A percentile compares a stretch with the other conserved stretches of the same genome.
Evolutionary conservation across 352 stramenopile genomes (phyloP).

Genomic region (Phytophthora syringae): DNA sequence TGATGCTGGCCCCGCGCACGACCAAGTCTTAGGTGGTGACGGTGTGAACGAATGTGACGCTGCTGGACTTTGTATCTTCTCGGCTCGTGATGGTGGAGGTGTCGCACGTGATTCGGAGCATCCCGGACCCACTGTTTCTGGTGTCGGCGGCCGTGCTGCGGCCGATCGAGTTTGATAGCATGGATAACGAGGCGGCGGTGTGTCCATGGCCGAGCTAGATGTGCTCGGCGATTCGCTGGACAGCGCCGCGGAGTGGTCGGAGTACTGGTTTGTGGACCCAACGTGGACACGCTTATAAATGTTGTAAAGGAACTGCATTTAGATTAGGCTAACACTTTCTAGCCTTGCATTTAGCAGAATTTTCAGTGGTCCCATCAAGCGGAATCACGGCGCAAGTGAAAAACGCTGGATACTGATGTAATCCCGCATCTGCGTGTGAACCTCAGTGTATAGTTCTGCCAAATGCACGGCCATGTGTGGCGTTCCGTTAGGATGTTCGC

Average conservation of each 20-base stretch:
- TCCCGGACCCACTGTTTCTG: constrained; percentile 11
- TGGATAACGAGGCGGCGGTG: too few relatives aligned
- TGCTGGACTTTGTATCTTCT: constrained; percentile 24
- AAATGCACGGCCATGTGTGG: neutral
- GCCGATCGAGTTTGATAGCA: constrained; percentile 11
- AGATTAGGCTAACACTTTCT: neutral
- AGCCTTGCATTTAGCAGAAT: neutral
- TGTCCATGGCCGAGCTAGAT: too few relatives aligned
- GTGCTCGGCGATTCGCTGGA: too few relatives aligned
- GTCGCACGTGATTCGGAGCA: too few relatives aligned
- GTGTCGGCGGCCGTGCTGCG: constrained; percentile 5
- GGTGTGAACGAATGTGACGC: constrained; percentile 39
- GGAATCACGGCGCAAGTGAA: neutral
- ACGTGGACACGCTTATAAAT: too few relatives aligned
- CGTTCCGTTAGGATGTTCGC: constrained; percentile 5
- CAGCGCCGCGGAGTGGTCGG: too few relatives aligned
- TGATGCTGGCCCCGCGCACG: constrained; percentile 34
- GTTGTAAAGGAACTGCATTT: neutral
- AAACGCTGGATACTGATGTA: constrained; percentile 15
- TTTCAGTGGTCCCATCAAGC: neutral
- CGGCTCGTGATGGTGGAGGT: constrained; percentile 24
- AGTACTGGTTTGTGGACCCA: too few relatives aligned
- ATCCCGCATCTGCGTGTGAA: constrained; percentile 12
- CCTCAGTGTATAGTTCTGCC: constrained; percentile 1
- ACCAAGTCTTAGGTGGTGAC: constrained; percentile 28